phyloP scores from a whole-genome alignment of 306 rosid genomes.

The Cyclanthera cordifolia region DNA sequence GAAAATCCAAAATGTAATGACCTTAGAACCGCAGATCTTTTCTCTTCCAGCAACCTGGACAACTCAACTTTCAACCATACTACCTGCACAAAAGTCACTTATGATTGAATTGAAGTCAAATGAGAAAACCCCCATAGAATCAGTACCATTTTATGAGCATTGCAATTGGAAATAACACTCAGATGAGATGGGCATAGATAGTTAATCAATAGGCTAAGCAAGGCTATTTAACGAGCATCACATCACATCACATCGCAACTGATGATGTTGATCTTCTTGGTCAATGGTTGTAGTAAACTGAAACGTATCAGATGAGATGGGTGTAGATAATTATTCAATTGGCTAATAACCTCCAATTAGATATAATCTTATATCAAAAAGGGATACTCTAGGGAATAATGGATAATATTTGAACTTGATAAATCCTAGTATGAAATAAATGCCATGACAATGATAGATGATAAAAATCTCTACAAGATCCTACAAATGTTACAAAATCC shows the following conservation, averaged over 20 bases:
- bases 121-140: not conserved
- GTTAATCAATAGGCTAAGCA: too few species aligned
- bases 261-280: not conserved
- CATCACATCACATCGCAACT: not conserved
- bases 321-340: not conserved
- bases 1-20: slow-evolving; percentile 9
- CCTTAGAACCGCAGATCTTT: slow-evolving; percentile 84
- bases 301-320: not conserved
- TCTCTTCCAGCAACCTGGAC: slow-evolving; percentile 87
- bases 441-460: not conserved
- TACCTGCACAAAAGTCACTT: slow-evolving; percentile 58
- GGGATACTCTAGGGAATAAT: not conserved
- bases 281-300: not conserved
- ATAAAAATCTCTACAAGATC: not conserved
- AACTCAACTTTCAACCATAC: slow-evolving; percentile 85
- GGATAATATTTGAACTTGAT: not conserved
- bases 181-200: not conserved
- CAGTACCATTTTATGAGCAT: not conserved
- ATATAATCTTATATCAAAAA: not conserved
- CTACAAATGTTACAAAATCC: not conserved
- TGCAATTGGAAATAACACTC: slow-evolving; percentile 5
- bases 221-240: not conserved
- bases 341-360: not conserved
- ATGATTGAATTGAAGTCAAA: slow-evolving; percentile 25
- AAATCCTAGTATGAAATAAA: too few species aligned